phyloP scores from a whole-genome alignment of 1,139 yeast genomes.

The Nakaseomyces uthaithaninus region DNA sequence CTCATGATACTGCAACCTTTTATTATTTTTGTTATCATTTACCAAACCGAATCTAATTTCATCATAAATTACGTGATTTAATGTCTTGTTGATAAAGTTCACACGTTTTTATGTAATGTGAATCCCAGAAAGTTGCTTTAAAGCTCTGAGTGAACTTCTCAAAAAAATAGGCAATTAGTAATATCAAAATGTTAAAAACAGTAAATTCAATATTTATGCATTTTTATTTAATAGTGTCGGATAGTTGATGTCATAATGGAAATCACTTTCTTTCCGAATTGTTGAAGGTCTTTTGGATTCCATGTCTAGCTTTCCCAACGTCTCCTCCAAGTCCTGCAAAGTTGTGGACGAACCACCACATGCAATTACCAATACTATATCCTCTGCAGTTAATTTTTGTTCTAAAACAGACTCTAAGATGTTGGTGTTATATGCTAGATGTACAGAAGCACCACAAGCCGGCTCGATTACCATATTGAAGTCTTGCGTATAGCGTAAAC shows the following conservation, averaged over 20 bases:
- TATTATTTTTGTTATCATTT: too few species aligned
- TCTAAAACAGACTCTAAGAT: constrained; percentile 33
- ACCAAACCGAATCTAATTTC: too few species aligned
- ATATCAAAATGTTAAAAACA: background rate
- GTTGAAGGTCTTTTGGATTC: background rate
- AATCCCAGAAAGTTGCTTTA: too few species aligned
- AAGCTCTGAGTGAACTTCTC: too few species aligned
- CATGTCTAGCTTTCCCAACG: constrained; percentile 2
- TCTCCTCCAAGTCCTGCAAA: constrained; percentile 27
- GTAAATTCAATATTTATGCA: background rate
- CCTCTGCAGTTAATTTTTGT: constrained; percentile 36
- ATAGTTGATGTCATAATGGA: background rate
- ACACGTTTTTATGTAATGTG: too few species aligned
- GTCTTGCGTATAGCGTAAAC: constrained; percentile 43
- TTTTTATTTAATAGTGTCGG: background rate
- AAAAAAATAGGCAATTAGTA: too few species aligned
- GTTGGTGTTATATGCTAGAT: constrained; percentile 40
- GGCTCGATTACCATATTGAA: constrained; percentile 54
- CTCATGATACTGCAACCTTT: too few species aligned
- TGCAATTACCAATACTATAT: constrained; percentile 48
- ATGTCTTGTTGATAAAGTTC: too few species aligned
- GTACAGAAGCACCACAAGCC: constrained; percentile 67
- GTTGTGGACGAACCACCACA: constrained; percentile 58
- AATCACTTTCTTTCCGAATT: background rate
- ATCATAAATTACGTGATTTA: too few species aligned